Base-by-base conservation (phyloP, 306 rosid species). In the Crotalaria pallida region DNA sequence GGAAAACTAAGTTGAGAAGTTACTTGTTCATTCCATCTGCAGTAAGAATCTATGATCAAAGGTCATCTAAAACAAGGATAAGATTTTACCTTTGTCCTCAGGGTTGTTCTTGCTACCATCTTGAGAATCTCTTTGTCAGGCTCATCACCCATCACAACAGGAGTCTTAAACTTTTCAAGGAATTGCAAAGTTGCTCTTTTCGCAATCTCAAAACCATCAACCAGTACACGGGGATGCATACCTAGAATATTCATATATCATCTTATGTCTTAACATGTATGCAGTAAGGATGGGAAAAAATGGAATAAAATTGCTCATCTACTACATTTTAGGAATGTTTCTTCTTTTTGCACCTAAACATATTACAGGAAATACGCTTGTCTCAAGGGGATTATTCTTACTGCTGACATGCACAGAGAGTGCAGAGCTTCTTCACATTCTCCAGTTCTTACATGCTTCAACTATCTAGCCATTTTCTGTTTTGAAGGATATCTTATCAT, bases 191-290 rank as follows among this genome's bases (percentile, higher is more conserved):
- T 94, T 40, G 98, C 95, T 71, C 76, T 76, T 65, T 94, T 94
- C 36, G 98, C 98, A 79, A 90, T 90, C 84, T 94, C 98, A 77
- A 94, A 90, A 41, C 98, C 97, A 85, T 94, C 98, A 58, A 94
- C 97, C 75, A 94, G 68, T 10, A 94, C 91, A 26, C 98, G 98
- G 12, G 98, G 98, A 88, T 94, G 98, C 97, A 94, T 90, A 51
- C 98, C 98, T 94, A 58, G 15, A 84, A 52, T 60, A 82, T 70
- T 3, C 45, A 67, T 50, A 66, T 15, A 49, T 33, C 67, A 15
- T 44, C 40, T 26, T 33, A 40, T 10, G 24, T 33, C 38, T 33
- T 33, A 33, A 49, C 18, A 65, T 1, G 51, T 7, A 58, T 23
- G 6, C 43, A 16, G 2, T 13, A 48, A 5, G 17, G 21, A 5